These are phyloP conservation scores for Maudiozyma humilis DNA, from an alignment of 1,139 yeast species.

Conservation along the genomic window DNA sequence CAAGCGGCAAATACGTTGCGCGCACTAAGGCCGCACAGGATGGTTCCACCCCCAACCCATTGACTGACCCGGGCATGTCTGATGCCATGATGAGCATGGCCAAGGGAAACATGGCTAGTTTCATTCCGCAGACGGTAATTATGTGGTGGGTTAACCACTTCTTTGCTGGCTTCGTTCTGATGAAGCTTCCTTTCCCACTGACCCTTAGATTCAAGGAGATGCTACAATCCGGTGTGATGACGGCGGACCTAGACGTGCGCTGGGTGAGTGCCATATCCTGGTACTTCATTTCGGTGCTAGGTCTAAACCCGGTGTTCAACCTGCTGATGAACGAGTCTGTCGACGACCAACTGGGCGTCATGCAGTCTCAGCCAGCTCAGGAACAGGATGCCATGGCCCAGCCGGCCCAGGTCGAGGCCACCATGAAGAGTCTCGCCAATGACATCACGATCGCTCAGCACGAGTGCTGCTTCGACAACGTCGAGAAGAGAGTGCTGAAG, in stretches of 20 bases:
- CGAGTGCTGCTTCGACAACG: constrained; percentile 49
- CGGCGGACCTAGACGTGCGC: constrained; percentile 78
- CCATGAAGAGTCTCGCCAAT: constrained; percentile 68
- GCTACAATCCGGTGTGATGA: constrained; percentile 82
- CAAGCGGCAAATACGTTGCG: constrained; percentile 30
- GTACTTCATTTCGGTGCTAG: constrained; percentile 87
- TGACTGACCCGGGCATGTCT: constrained; percentile 60
- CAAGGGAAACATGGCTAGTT: constrained; percentile 72
- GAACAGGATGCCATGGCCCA: constrained; percentile 41
- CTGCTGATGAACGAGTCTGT: constrained; percentile 51
- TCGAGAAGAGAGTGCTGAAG: constrained; percentile 56
- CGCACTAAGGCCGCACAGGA: constrained; percentile 31
- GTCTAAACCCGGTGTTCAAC: constrained; percentile 73
- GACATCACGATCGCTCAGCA: constrained; percentile 61
- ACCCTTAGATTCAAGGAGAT: constrained; percentile 84
- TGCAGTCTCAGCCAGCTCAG: constrained; percentile 33
- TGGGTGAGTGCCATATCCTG: constrained; percentile 97
- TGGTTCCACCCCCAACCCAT: constrained; percentile 46
- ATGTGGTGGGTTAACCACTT: constrained; percentile 97
- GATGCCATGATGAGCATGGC: constrained; percentile 77
- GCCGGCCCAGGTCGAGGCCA: constrained; percentile 45
- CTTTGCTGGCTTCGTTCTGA: constrained; percentile 84
- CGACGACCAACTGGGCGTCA: constrained; percentile 33
- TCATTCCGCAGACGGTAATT: constrained; percentile 82
- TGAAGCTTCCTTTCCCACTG: constrained; percentile 73